These are phyloP conservation scores for Phytophthora chlamydospora DNA, from an alignment of 352 stramenopile species.

Conservation along the genomic window DNA sequence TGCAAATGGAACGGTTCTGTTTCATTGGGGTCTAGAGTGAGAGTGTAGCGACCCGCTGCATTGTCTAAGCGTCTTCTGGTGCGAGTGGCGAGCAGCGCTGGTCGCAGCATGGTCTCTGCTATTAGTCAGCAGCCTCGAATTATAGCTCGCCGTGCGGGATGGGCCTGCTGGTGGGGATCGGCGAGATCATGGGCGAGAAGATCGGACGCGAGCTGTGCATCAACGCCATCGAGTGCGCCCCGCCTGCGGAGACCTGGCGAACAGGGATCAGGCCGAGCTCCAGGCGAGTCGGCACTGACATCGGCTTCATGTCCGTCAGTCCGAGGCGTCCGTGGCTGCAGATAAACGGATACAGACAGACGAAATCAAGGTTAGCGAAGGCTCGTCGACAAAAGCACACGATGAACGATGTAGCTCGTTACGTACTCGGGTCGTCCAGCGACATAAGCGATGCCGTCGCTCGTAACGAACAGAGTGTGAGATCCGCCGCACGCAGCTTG, in stretches of 20 bases:
- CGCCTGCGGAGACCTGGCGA: constrained; percentile 72
- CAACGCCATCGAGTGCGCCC: constrained; percentile 75
- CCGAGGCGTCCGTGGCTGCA: constrained; percentile 74
- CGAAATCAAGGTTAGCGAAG: constrained; percentile 5
- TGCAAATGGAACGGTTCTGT: background rate
- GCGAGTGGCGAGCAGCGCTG: constrained; percentile 1
- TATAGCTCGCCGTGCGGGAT: constrained; percentile 38
- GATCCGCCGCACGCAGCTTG: constrained; percentile 78
- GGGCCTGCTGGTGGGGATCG: constrained; percentile 33
- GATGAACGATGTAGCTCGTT: background rate
- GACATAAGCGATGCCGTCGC: constrained; percentile 84
- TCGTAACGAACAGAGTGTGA: constrained; percentile 90
- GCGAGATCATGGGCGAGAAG: constrained; percentile 68
- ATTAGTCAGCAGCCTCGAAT: background rate
- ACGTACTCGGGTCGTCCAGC: constrained; percentile 86
- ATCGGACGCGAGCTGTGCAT: constrained; percentile 66
- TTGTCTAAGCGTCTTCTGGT: constrained; percentile 5
- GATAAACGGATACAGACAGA: constrained; percentile 1
- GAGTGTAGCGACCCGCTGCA: too few relatives aligned
- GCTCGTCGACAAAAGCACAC: background rate
- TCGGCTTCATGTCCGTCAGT: constrained; percentile 57
- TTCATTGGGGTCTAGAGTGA: too few relatives aligned
- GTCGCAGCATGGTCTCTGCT: background rate
- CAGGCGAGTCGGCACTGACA: constrained; percentile 55
- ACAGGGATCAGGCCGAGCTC: constrained; percentile 64